Evolutionary conservation across 768 basidiomycete species (phyloP), one percentile per base, ranked within the genome.

Genomic region (Russula sp.): DNA sequence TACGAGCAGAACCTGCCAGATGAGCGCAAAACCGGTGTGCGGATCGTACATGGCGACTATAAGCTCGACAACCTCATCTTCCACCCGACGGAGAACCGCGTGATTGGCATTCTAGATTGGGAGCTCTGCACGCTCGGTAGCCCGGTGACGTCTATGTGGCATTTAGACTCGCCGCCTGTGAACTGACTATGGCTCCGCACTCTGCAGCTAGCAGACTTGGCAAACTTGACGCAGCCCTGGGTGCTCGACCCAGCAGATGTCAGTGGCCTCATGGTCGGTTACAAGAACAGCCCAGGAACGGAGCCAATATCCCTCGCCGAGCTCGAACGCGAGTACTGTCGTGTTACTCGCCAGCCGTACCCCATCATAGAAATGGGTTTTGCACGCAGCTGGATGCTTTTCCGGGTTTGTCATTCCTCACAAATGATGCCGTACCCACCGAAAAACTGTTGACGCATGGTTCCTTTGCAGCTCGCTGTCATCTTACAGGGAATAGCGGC

Each of bases 51-150:
- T 72, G 96, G 96, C 32, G 96, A 99, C 74, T 98, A 91, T 73
- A 99, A 99, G 73, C 78, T 96, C n/a, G 96, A 99, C 75, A 99
- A 99, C 73, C 73, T 99, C 66, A 82, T 98, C 66, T 98, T 97
- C 75, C 95, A 98, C 69, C 88, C 89, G 0, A 91, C 87, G 0
- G 88, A 98, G 74, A 92, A 94, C 64, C 79, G 83, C 47, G 94
- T 98, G 4, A 94, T 98, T 66, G 97, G 93, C 6, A 93, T 99
- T 44, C 75, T 99, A 55, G 96, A 99, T 71, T 99, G 96, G 96
- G 96, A 99, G 72, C 77, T 99, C 32, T 97, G 93, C 70, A 98
- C 96, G 0, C 82, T 99, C 10, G 95, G 94, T 6, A 93, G 89
- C 70, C 91, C 93, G 39, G 89, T 94, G 72, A 32, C 10, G 20